Conservation (phyloP, 1,284 basidiomycete genomes). For the Microbotryum scabiosae region DNA sequence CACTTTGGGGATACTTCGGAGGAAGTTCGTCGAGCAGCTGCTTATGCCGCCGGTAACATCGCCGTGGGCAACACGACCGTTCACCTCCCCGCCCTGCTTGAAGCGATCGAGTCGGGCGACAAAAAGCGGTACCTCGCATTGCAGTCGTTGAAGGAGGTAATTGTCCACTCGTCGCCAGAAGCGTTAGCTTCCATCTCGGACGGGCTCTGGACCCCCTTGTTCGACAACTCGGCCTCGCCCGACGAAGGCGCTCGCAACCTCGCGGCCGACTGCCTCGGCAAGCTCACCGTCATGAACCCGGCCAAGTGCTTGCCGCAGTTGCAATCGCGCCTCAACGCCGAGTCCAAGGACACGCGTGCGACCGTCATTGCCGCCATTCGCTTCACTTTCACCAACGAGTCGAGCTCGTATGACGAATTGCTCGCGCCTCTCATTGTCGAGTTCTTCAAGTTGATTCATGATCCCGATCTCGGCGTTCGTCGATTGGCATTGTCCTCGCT, state of each 20-base stretch:
- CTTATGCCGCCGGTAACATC: conserved; percentile 90
- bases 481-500: conserved; percentile 76
- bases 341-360: conserved; percentile 61
- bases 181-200: conserved; percentile 80
- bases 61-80: conserved; percentile 79
- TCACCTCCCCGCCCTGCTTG: conserved; percentile 77
- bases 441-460: conserved; percentile 79
- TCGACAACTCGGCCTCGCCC: conserved; percentile 57
- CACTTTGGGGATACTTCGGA: conserved; percentile 69
- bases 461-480: conserved; percentile 74
- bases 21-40: conserved; percentile 75
- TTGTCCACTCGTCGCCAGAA: conserved; percentile 73
- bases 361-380: conserved; percentile 84
- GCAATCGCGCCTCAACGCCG: conserved; percentile 59
- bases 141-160: conserved; percentile 91
- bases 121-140: conserved; percentile 73
- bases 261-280: conserved; percentile 91
- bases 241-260: conserved; percentile 91
- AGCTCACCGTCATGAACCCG: conserved; percentile 83
- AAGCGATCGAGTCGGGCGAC: conserved; percentile 62
- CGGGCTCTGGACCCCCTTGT: conserved; percentile 79
- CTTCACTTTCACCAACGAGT: conserved; percentile 86
- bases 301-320: conserved; percentile 80
- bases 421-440: conserved; percentile 77
- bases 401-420: conserved; percentile 74